Conservation (phyloP, 1,284 basidiomycete genomes). For the Meira miltonrushii region DNA sequence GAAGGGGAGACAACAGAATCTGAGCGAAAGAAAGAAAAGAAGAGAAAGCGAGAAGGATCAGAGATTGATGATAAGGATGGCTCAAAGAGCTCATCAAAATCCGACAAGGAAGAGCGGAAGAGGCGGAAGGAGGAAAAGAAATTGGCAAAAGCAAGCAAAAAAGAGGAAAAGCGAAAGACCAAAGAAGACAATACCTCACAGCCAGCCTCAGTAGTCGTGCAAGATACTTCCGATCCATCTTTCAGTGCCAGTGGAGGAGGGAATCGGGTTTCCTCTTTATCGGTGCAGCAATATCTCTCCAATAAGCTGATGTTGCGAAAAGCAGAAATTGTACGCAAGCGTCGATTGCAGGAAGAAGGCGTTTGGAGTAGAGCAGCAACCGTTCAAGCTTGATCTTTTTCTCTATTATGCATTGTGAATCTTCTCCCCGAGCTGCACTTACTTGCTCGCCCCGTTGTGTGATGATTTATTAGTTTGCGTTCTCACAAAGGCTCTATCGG, state of each 20-base stretch:
- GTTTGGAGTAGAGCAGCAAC: conserved; percentile 37
- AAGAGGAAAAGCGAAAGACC: conserved; percentile 15
- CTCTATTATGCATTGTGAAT: too few species aligned
- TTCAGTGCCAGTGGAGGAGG: conserved; percentile 7
- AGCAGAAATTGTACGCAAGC: conserved; percentile 33
- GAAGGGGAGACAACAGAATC: conserved; percentile 17
- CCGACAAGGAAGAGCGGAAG: conserved; percentile 9
- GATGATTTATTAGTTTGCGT: too few species aligned
- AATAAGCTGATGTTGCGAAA: conserved; percentile 38
- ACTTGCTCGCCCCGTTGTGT: too few species aligned
- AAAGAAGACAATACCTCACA: too few species aligned
- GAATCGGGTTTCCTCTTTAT: conserved; percentile 14
- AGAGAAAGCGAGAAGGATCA: conserved; percentile 19
- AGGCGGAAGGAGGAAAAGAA: neutral
- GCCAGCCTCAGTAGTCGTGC: too few species aligned
- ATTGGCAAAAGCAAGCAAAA: conserved; percentile 16
- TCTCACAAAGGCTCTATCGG: too few species aligned
- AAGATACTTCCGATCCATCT: conserved; percentile 12
- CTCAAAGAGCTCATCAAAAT: neutral
- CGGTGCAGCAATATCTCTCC: conserved; percentile 39
- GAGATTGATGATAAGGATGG: neutral
- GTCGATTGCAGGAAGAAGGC: conserved; percentile 35
- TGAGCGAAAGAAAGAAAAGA: conserved; percentile 12
- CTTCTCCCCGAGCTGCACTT: too few species aligned
- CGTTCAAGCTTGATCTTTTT: conserved; percentile 14